Evolutionary conservation across 1,139 yeast species (phyloP).

Genomic region (Arxiozyma slooffiae): DNA sequence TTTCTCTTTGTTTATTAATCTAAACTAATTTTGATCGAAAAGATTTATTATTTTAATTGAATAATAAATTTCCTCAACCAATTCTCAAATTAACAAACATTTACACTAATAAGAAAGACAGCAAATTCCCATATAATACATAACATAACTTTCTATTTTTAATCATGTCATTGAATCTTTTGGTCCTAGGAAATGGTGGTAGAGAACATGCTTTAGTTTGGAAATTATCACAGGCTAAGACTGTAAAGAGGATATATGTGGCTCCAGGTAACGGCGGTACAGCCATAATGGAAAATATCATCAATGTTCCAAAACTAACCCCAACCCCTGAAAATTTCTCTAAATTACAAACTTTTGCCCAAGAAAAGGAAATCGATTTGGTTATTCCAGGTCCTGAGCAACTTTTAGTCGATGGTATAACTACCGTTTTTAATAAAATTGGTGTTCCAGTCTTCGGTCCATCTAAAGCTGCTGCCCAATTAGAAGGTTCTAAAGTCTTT

Average conservation of each 20-base stretch:
- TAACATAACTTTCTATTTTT: not conserved
- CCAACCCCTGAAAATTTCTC: constrained; percentile 52
- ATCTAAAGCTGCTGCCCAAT: constrained; percentile 72
- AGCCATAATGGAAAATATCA: constrained; percentile 45
- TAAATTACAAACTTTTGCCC: constrained; percentile 55
- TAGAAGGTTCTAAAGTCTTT: constrained; percentile 97
- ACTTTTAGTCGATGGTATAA: constrained; percentile 90
- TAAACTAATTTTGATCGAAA: too few species aligned
- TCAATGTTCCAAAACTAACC: constrained; percentile 55
- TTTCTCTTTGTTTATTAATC: not conserved
- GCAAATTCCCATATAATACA: not conserved
- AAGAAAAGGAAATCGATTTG: constrained; percentile 53
- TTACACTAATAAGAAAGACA: constrained; percentile 1
- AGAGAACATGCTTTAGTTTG: constrained; percentile 97
- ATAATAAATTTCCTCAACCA: too few species aligned
- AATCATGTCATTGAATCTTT: constrained; percentile 45
- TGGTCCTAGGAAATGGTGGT: constrained; percentile 95
- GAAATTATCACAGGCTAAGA: constrained; percentile 73
- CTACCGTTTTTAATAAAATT: constrained; percentile 54
- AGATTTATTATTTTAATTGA: too few species aligned
- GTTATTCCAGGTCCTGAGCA: constrained; percentile 99
- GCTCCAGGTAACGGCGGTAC: constrained; percentile 99
- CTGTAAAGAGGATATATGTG: constrained; percentile 66
- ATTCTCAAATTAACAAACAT: too few species aligned
- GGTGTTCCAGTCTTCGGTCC: constrained; percentile 98